Evolutionary conservation across 2,329 filamentous ascomycete genomes (phyloP), one percentile per base, ranked within the genome.

Genomic region (Diaporthe caulivora): DNA sequence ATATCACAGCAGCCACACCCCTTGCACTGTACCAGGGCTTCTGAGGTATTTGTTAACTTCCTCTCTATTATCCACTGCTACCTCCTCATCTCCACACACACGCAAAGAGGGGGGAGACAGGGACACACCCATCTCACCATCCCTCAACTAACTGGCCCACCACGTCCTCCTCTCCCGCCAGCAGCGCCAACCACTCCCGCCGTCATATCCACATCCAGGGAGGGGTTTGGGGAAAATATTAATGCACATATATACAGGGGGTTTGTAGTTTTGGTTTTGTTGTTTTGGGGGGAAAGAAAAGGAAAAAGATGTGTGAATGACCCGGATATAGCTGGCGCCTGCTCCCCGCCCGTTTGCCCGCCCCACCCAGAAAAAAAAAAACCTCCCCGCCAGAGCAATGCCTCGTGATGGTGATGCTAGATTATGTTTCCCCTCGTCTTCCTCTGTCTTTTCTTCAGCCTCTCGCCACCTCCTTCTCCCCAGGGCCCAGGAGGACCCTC

Each of bases 241-340:
- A 67, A 67, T 67, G 62, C 13, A 40, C 11, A 15, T 65, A 67
- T 67, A 67, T 67, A 67, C 62, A 67, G 44, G 47, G 53, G 53
- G 47, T 67, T 67, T 67, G 47, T 67, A 53, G 47, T 67, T 67
- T 67, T 67, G 62, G 62, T 53, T 67, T 67, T 67, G 62, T n/a
- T 49, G 34, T 49, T 49, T 65, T 49, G 29, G 10, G 18, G 10
- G 9, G 1, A 21, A 4, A 40, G 21, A 40, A 31, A 47, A 40
- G 29, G 29, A n/a, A 29, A 37, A 51, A 37, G 4, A 65, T 49
- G 34, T 62, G 57, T 62, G 57, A 53, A 26, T 8, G 18, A n/a
- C 29, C 44, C 18, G 29, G 15, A 53, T 40, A 53, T n/a, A 18
- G 37, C 47, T 51, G 47, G 47, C 34, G 47, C 62, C 62, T 44